Evolutionary conservation across 306 rosid genomes (phyloP).

Genomic region (Mimosa bimucronata): DNA sequence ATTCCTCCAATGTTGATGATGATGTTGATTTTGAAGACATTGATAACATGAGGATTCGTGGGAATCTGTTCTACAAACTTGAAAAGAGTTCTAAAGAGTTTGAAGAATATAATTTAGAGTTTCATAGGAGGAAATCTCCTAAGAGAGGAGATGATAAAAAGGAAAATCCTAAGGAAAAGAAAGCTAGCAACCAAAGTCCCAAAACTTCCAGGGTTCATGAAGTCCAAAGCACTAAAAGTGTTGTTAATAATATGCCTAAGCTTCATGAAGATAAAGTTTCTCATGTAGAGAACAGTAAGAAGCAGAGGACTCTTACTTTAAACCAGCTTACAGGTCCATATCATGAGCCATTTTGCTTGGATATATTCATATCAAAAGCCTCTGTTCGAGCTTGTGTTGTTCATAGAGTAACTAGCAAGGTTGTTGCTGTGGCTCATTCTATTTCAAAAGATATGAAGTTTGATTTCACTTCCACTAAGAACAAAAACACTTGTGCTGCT

Average conservation of each 20-base stretch:
- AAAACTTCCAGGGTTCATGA: constrained; percentile 35
- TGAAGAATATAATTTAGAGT: constrained; percentile 80
- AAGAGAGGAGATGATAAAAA: constrained; percentile 43
- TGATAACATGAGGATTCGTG: constrained; percentile 74
- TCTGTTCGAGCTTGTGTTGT: constrained; percentile 85
- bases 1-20: constrained; percentile 37
- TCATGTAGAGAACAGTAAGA: constrained; percentile 42
- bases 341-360: constrained; percentile 90
- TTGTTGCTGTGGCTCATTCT: constrained; percentile 69
- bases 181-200: constrained; percentile 28
- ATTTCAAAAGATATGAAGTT: constrained; percentile 71
- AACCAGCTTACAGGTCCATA: constrained; percentile 75
- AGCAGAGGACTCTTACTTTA: constrained; percentile 53
- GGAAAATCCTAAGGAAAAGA: constrained; percentile 35
- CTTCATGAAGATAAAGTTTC: constrained; percentile 21
- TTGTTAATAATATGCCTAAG: background rate
- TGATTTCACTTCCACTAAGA: constrained; percentile 73
- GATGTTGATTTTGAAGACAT: constrained; percentile 73
- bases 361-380: constrained; percentile 83
- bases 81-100: constrained; percentile 80
- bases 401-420: constrained; percentile 83
- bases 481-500: constrained; percentile 75
- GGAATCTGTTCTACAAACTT: constrained; percentile 73
- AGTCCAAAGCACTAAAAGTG: constrained; percentile 24
- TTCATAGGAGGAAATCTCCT: constrained; percentile 67